Conservation (phyloP, 495 filamentous ascomycete species). For the Hypomontagnella monticulosa region DNA sequence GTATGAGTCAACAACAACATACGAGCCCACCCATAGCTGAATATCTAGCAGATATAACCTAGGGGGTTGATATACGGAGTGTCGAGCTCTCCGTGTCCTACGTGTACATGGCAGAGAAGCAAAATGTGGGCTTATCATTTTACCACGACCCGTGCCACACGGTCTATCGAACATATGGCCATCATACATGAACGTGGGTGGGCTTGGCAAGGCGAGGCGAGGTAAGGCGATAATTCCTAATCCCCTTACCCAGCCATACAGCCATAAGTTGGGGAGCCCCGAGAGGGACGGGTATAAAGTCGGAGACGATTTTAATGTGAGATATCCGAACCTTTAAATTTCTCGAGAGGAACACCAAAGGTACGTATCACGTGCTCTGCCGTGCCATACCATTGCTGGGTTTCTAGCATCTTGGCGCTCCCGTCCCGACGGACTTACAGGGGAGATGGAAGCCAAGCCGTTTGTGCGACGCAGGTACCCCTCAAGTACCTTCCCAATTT, state of each 20-base stretch:
- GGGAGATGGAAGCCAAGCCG: neutral
- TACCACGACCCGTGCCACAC: no score
- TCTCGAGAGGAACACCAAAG: neutral
- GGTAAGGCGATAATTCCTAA: no score
- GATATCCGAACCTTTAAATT: constrained; percentile 27
- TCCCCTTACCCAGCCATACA: no score
- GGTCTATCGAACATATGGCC: no score
- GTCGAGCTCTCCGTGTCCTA: no score
- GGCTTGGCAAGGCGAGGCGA: no score
- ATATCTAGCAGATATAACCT: no score
- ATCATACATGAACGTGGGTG: no score
- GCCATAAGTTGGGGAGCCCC: constrained; percentile 35
- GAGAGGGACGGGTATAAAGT: constrained; percentile 21
- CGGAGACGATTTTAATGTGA: constrained; percentile 21
- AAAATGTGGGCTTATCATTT: no score
- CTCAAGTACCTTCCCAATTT: neutral
- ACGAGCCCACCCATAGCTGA: neutral
- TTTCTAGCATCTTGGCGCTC: neutral
- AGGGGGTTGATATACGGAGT: neutral
- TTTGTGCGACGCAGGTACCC: neutral
- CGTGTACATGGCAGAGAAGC: no score
- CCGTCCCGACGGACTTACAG: constrained; percentile 15
- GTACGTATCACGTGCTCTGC: constrained; percentile 26
- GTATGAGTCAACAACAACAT: neutral
- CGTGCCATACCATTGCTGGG: neutral